phyloP scores from a whole-genome alignment of 2,329 filamentous ascomycete genomes.

The Ceratocystis albifundus region DNA sequence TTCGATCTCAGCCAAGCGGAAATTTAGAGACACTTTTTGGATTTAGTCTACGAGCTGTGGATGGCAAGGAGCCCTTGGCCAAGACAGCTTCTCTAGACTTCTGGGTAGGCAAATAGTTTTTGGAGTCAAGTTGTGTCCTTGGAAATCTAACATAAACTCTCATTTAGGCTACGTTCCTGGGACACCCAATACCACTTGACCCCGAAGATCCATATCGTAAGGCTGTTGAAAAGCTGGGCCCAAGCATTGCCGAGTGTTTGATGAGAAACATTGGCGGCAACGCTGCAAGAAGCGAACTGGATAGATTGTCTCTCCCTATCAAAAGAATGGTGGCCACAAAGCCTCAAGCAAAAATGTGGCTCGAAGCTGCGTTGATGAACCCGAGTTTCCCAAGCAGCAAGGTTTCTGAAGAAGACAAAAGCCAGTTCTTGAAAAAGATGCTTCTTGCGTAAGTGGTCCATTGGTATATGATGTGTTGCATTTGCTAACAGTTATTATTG shows the following conservation, averaged over 20 bases:
- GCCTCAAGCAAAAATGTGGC: slow-evolving; percentile 47
- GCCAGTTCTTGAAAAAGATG: slow-evolving; percentile 53
- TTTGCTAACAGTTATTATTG: slow-evolving; percentile 8
- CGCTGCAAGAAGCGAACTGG: slow-evolving; percentile 59
- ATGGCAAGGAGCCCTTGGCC: slow-evolving; percentile 60
- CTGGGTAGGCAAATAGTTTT: slow-evolving; percentile 45
- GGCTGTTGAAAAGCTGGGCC: slow-evolving; percentile 49
- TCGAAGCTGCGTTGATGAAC: slow-evolving; percentile 47
- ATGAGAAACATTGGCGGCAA: slow-evolving; percentile 56
- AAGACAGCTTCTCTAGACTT: slow-evolving; percentile 64
- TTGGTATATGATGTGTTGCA: too few relatives aligned
- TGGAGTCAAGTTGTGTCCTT: not conserved
- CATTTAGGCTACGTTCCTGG: slow-evolving; percentile 42
- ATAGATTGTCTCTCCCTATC: slow-evolving; percentile 57
- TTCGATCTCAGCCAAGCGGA: slow-evolving; percentile 44
- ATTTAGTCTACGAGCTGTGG: slow-evolving; percentile 58
- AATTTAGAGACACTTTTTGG: slow-evolving; percentile 56
- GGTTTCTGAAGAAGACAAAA: slow-evolving; percentile 48
- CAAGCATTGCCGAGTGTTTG: slow-evolving; percentile 47
- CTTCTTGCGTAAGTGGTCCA: slow-evolving; percentile 30
- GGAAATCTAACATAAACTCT: slow-evolving; percentile 10
- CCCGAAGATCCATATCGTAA: slow-evolving; percentile 36
- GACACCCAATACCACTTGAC: slow-evolving; percentile 34
- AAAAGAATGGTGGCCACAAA: slow-evolving; percentile 54
- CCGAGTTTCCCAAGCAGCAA: slow-evolving; percentile 49